Percentiles rank a stretch among this genome's conserved stretches.
Conservation (phyloP, 163 green algal species). For the Trebouxiophyceae sp. region DNA sequence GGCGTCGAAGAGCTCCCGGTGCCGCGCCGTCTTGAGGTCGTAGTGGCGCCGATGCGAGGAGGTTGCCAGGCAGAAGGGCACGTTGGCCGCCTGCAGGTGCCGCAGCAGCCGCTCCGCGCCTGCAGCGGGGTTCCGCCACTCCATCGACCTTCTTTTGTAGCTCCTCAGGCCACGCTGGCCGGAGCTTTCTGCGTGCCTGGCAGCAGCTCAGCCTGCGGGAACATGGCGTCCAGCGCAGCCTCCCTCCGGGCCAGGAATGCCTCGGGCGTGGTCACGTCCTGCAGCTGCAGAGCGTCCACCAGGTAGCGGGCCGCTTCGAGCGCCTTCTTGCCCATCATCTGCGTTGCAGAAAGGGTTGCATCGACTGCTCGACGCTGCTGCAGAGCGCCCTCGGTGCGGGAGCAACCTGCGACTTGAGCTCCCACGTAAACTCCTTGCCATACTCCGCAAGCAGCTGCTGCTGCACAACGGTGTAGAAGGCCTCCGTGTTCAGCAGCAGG, state of each 20-base stretch:
- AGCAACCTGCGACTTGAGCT: constrained; percentile 43
- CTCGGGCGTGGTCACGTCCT: constrained; percentile 45
- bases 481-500: constrained; percentile 69
- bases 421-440: constrained; percentile 69
- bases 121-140: no score
- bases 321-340: constrained; percentile 63
- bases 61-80: constrained; percentile 70
- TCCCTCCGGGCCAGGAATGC: constrained; percentile 70
- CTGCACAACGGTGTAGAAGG: constrained; percentile 69
- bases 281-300: constrained; percentile 28
- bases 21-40: constrained; percentile 68
- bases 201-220: constrained; percentile 59
- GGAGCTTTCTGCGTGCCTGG: constrained; percentile 33
- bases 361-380: not conserved
- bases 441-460: constrained; percentile 41
- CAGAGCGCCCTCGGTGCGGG: not conserved
- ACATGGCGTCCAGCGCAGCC: constrained; percentile 56
- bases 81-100: constrained; percentile 38
- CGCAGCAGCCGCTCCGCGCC: constrained; percentile 56
- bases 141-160: no score
- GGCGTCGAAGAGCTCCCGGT: constrained; percentile 59
- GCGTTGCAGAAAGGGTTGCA: not conserved
- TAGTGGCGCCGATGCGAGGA: constrained; percentile 59
- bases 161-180: no score
- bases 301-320: constrained; percentile 12